Conservation (phyloP, 192 early-diverging fungal species). For the Oehlia diaphana region DNA sequence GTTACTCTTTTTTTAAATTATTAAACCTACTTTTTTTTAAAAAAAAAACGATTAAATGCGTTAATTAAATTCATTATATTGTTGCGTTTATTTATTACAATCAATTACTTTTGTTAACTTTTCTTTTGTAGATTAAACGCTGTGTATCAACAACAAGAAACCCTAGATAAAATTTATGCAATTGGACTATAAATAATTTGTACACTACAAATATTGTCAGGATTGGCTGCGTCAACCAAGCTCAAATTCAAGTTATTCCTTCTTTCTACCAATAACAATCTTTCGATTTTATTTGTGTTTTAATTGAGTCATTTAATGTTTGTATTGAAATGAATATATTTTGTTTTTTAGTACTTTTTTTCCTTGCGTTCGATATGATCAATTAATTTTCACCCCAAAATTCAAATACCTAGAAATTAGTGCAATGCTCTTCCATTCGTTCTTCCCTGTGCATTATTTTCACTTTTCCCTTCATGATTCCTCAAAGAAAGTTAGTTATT, state of each 20-base stretch:
- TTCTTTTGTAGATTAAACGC: conserved; percentile 18
- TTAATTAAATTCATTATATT: neutral
- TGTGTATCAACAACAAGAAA: conserved; percentile 26
- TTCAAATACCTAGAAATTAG: neutral
- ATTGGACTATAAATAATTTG: conserved; percentile 20
- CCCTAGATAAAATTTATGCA: conserved; percentile 28
- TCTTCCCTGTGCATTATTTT: neutral
- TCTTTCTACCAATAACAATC: neutral
- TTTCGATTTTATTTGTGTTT: neutral
- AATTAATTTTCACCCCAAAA: neutral
- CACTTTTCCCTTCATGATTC: neutral
- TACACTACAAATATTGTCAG: neutral
- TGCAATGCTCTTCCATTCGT: neutral
- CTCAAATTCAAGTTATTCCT: neutral
- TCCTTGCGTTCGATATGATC: neutral
- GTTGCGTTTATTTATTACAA: neutral
- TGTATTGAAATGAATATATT: neutral
- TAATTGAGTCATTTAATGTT: neutral
- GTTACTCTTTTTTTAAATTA: neutral
- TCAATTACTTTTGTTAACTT: neutral
- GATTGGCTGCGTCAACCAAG: neutral
- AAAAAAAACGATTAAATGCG: neutral
- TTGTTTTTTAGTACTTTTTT: neutral
- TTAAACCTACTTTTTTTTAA: no score
- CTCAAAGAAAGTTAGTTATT: neutral